Conservation (phyloP, 2,329 filamentous ascomycete genomes). For the Fusarium bulbicola region DNA sequence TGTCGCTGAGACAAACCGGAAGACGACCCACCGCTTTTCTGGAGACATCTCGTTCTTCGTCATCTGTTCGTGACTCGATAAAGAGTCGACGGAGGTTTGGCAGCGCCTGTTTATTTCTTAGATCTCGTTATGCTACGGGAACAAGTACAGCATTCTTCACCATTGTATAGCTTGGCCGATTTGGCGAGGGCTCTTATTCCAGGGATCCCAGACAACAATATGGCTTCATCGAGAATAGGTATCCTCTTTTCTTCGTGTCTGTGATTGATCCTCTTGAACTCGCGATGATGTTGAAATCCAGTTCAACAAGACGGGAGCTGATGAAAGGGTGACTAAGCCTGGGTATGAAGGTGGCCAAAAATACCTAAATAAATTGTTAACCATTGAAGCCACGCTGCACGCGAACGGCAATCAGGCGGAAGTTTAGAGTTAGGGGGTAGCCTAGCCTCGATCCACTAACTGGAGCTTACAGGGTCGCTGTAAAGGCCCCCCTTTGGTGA, state of each 20-base stretch:
- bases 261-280: not conserved
- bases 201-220: too few species aligned
- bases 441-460: slow-evolving; percentile 6
- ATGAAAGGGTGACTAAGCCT: slow-evolving; percentile 37
- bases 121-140: not conserved
- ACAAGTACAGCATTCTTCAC: slow-evolving; percentile 8
- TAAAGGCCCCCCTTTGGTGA: slow-evolving; percentile 9
- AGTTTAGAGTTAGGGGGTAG: slow-evolving; percentile 34
- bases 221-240: not conserved
- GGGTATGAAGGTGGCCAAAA: not conserved
- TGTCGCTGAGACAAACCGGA: not conserved
- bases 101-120: slow-evolving; percentile 65
- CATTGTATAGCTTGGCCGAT: slow-evolving; percentile 15
- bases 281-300: slow-evolving; percentile 12
- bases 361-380: slow-evolving; percentile 38
- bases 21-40: slow-evolving; percentile 75
- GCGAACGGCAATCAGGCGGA: slow-evolving; percentile 38
- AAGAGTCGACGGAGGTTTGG: slow-evolving; percentile 97
- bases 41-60: slow-evolving; percentile 94
- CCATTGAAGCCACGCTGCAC: slow-evolving; percentile 36
- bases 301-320: not conserved
- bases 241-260: not conserved
- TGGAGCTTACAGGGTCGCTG: slow-evolving; percentile 16
- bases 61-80: slow-evolving; percentile 90
- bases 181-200: not conserved